Percentiles rank a stretch among this genome's conserved stretches.
These are phyloP conservation scores for Fusarium sp. DNA, from an alignment of 2,329 filamentous ascomycete species.

Conservation along the genomic window DNA sequence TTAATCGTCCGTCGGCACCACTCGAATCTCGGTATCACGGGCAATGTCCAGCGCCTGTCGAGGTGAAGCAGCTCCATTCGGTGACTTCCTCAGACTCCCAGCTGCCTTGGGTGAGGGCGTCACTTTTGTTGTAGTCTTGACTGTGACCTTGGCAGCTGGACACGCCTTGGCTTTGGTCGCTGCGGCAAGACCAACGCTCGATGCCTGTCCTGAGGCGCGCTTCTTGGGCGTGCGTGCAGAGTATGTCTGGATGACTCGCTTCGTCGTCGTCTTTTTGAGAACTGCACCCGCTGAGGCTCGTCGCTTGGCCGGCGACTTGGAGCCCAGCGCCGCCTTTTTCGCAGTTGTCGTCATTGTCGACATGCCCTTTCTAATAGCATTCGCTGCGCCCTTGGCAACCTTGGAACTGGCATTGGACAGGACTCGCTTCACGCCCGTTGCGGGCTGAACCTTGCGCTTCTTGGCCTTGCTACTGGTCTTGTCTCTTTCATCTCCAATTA, in stretches of 20 bases:
- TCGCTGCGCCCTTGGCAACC: slow-evolving; percentile 50
- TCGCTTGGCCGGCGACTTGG: slow-evolving; percentile 42
- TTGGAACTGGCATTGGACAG: slow-evolving; percentile 49
- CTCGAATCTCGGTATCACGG: slow-evolving; percentile 35
- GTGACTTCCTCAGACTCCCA: slow-evolving; percentile 23
- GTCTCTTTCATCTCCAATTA: slow-evolving; percentile 55
- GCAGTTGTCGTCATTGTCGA: slow-evolving; percentile 45
- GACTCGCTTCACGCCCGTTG: slow-evolving; percentile 48
- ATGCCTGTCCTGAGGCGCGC: slow-evolving; percentile 31
- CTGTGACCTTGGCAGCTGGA: slow-evolving; percentile 23
- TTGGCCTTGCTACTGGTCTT: slow-evolving; percentile 58
- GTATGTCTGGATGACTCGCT: slow-evolving; percentile 46
- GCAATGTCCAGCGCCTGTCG: slow-evolving; percentile 36
- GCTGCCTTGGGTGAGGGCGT: slow-evolving; percentile 9
- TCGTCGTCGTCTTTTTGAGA: slow-evolving; percentile 45
- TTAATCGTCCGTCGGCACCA: slow-evolving; percentile 33
- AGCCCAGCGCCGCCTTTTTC: slow-evolving; percentile 41
- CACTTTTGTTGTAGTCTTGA: slow-evolving; percentile 27
- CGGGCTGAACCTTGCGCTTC: slow-evolving; percentile 53
- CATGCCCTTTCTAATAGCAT: slow-evolving; percentile 50
- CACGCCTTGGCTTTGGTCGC: slow-evolving; percentile 24
- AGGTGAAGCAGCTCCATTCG: slow-evolving; percentile 22
- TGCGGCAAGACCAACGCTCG: slow-evolving; percentile 34
- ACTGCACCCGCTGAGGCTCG: slow-evolving; percentile 40
- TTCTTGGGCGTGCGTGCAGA: slow-evolving; percentile 39